Base-by-base conservation (phyloP, 768 basidiomycete genomes). In the Suillus clintonianus region DNA sequence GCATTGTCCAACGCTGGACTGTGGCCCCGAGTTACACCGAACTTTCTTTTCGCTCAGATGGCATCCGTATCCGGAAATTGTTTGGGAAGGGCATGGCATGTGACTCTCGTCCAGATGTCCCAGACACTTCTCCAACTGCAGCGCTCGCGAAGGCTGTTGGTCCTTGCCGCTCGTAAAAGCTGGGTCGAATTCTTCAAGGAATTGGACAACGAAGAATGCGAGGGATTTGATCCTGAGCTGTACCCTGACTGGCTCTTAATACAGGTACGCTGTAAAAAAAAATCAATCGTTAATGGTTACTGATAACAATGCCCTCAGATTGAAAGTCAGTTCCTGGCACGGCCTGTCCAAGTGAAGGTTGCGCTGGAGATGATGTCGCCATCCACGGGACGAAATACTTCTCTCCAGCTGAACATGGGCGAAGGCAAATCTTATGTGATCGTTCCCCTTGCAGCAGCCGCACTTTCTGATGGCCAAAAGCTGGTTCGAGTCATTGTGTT, bases 341-440 rank as follows among this genome's bases (percentile, higher is more conserved):
- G 75, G 9, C 64, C 64, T 1, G 50, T 74, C 30, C 75, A 76
- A 47, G 59, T 64, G 7, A 32, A 70, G 0, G 71, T 86, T 10
- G 81, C 84, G 1, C 59, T 67, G 4, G 78, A 84, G 58, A 86
- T 86, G 85, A 81, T 83, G 27, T 59, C 68, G 0, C 84, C 86
- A 0, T 62, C 60, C 1, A 76, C 71, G 0, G 62, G 64, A 3
- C 17, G 65, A 9, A 86, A 82, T 55, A 79, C 80, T 0, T 69
- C 77, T 7, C 72, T 82, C 34, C 85, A 86, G 45, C 78, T 86
- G 17, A 85, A 86, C 56, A 87, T 86, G 85, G 85, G 85, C 2
- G 85, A 86, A 61, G 86, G 85, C 1, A 87, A 86, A 63, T 78
- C 80, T 2, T 80, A 79, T 0, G 80, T 79, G 2, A 79, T 86